These are phyloP conservation scores for Phialophora verrucosa DNA, from an alignment of 2,329 filamentous ascomycete genomes.

Conservation along the genomic window DNA sequence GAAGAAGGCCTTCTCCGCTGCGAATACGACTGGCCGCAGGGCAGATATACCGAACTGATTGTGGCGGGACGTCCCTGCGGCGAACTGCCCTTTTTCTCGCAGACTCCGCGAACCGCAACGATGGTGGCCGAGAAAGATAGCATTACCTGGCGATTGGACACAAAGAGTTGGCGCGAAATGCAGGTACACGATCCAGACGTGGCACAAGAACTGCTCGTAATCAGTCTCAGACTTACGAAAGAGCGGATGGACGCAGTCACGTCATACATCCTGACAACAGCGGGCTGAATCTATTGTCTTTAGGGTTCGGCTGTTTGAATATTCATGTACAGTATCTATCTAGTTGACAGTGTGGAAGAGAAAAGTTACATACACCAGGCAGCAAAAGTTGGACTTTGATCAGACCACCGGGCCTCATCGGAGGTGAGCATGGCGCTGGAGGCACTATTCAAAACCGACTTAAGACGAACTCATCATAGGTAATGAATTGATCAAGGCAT, in stretches of 20 bases:
- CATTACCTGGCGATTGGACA: constrained; percentile 80
- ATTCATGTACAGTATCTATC: not conserved
- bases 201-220: constrained; percentile 79
- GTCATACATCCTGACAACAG: constrained; percentile 51
- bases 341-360: not conserved
- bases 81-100: constrained; percentile 93
- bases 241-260: constrained; percentile 83
- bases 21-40: constrained; percentile 90
- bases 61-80: constrained; percentile 94
- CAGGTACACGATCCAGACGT: constrained; percentile 76
- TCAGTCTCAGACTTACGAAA: constrained; percentile 90
- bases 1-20: constrained; percentile 87
- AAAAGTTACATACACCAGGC: not conserved
- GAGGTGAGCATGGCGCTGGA: not conserved
- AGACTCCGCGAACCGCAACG: constrained; percentile 84
- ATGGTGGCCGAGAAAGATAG: constrained; percentile 82
- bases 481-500: not conserved
- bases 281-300: constrained; percentile 21
- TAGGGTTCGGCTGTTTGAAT: not conserved
- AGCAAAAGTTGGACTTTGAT: not conserved
- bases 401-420: not conserved
- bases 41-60: constrained; percentile 86
- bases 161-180: constrained; percentile 72
- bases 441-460: not conserved
- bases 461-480: not conserved